phyloP scores from a whole-genome alignment of 352 stramenopile species.

The Phytophthora sansomeana region DNA sequence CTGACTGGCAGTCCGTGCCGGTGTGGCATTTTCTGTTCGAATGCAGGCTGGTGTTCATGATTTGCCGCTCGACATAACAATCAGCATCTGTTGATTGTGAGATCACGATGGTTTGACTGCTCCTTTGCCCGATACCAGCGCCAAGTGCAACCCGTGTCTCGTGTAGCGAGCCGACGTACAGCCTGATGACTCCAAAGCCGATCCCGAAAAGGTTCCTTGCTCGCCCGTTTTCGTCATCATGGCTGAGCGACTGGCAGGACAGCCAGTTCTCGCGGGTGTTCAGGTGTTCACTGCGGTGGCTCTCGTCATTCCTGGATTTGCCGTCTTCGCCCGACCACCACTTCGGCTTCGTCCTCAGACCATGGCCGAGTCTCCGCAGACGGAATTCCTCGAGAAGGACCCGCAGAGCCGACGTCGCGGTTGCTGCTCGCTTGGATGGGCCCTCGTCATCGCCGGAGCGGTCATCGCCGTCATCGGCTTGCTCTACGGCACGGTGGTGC shows the following conservation, averaged over 20 bases:
- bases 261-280: conserved; percentile 19
- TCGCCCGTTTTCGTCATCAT: conserved; percentile 19
- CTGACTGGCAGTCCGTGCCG: conserved; percentile 23
- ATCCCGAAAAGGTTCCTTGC: conserved; percentile 30
- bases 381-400: conserved; percentile 35
- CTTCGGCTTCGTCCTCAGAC: neutral
- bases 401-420: conserved; percentile 10
- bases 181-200: conserved; percentile 24
- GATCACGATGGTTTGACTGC: conserved; percentile 4
- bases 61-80: conserved; percentile 9
- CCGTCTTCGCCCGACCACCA: conserved; percentile 17
- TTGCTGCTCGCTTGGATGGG: conserved; percentile 53
- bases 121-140: neutral
- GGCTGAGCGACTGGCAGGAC: conserved; percentile 14
- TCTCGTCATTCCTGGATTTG: conserved; percentile 32
- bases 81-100: conserved; percentile 16
- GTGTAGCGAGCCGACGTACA: conserved; percentile 13
- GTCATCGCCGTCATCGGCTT: conserved; percentile 50
- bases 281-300: conserved; percentile 1
- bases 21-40: conserved; percentile 27
- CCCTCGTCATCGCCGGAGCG: conserved; percentile 40
- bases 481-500: conserved; percentile 58
- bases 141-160: conserved; percentile 28
- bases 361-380: conserved; percentile 31
- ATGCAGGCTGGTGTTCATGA: conserved; percentile 12